Evolutionary conservation across 805 yeast genomes (phyloP), one percentile per base, ranked within the genome.

Genomic region (Hyphopichia homilentoma): DNA sequence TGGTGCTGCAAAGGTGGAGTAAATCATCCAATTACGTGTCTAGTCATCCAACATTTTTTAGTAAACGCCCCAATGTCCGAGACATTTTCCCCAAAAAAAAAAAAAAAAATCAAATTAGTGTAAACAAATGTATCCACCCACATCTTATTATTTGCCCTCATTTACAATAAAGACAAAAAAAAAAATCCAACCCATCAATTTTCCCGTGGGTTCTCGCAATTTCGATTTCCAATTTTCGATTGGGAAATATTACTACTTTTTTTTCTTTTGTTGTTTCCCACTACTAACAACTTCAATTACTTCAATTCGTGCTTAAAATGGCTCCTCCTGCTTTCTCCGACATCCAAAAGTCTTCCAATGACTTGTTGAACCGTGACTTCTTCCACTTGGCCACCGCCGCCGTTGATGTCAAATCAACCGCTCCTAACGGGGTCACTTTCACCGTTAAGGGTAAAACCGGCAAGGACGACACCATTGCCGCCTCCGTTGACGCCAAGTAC

Each of bases 371-470:
- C 70, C 82, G 73, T 68, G 98, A 93, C 70, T 93, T 88, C 80
- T 93, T 74, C 82, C 97, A 93, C 74, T 70, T 76, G 49, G 69
- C 90, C 45, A 85, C 93, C 43, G 93, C 93, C 48, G 68, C 93
- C 38, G 75, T 93, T 48, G 96, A 86, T 58, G 79, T 90, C 54
- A 84, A 85, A 74, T 83, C 97, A 48, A 77, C 76, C 47, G 96
- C 98, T 52, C 95, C 96, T 62, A 90, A 88, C 64, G 97, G 97
- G 54, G 97, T 90, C 38, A 76, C 87, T 40, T 93, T 93, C 79
- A 77, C 93, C 55, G 85, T 87, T 59, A 87, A 86, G 75, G 96
- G 96, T 62, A 88, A 87, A 72, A 75, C 81, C 54, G 75, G 79
- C 54, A 79, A 78, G 68, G 85, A 80, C 57, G 81, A 84, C 59